Percentiles rank a stretch among this genome's conserved stretches.
These are phyloP conservation scores for Cyclaneusma minus DNA, from an alignment of 2,329 filamentous ascomycete species.

Conservation along the genomic window DNA sequence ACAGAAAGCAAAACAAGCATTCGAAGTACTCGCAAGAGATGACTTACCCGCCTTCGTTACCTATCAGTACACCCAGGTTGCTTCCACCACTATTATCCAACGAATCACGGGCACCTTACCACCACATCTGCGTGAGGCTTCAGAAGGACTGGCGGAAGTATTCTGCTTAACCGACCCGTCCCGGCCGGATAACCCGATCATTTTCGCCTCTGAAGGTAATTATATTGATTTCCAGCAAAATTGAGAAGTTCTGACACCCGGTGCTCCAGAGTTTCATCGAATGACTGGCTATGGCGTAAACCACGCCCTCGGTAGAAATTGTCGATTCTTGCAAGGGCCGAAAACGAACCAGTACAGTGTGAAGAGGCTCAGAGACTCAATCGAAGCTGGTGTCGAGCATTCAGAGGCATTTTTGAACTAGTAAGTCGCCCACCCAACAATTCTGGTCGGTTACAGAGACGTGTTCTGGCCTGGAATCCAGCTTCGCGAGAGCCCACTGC, in stretches of 20 bases:
- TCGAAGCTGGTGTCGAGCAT: slow-evolving; percentile 49
- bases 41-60: slow-evolving; percentile 61
- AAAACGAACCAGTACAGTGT: slow-evolving; percentile 50
- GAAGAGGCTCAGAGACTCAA: slow-evolving; percentile 42
- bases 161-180: slow-evolving; percentile 67
- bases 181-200: slow-evolving; percentile 57
- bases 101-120: slow-evolving; percentile 54
- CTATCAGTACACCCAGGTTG: slow-evolving; percentile 50
- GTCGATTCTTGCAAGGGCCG: slow-evolving; percentile 64
- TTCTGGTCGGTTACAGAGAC: slow-evolving; percentile 1
- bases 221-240: slow-evolving; percentile 1
- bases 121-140: slow-evolving; percentile 47
- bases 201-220: slow-evolving; percentile 60
- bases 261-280: slow-evolving; percentile 47
- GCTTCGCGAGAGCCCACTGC: too few species aligned
- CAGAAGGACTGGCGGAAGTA: slow-evolving; percentile 60
- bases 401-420: slow-evolving; percentile 66
- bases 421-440: slow-evolving; percentile 22
- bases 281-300: slow-evolving; percentile 62
- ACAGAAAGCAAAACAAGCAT: slow-evolving; percentile 47
- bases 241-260: slow-evolving; percentile 5
- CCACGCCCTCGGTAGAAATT: slow-evolving; percentile 62
- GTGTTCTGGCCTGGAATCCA: too few species aligned
- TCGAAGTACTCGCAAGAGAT: slow-evolving; percentile 46
- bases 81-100: slow-evolving; percentile 52